Conservation (phyloP, 768 basidiomycete genomes). For the Phlebiopsis flavidoalba region DNA sequence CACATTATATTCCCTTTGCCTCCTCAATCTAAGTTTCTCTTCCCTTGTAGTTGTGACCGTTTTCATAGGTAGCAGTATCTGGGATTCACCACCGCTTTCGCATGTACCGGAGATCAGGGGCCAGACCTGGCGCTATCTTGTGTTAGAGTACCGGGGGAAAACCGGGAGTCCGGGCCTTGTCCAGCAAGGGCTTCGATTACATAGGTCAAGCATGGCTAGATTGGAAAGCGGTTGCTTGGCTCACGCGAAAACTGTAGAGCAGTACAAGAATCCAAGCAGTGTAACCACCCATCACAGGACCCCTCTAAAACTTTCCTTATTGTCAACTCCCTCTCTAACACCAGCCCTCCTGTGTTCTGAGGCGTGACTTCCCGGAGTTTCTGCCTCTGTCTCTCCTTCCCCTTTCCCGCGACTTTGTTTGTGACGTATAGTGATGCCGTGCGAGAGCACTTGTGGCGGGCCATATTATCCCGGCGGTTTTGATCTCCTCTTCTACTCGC, state of each 20-base stretch:
- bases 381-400: constrained; percentile 38
- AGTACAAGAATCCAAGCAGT: constrained; percentile 23
- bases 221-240: neutral
- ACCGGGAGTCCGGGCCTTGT: too few species aligned
- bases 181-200: too few species aligned
- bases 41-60: constrained; percentile 64
- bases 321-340: constrained; percentile 43
- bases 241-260: constrained; percentile 17
- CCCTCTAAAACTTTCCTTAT: constrained; percentile 72
- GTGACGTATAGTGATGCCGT: constrained; percentile 60
- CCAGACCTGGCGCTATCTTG: neutral
- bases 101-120: too few species aligned
- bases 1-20: constrained; percentile 62
- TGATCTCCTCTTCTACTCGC: constrained; percentile 80
- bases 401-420: constrained; percentile 63
- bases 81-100: too few species aligned
- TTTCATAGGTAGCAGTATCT: constrained; percentile 60
- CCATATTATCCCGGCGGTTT: constrained; percentile 77
- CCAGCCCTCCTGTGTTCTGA: constrained; percentile 33
- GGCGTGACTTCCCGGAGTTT: constrained; percentile 35
- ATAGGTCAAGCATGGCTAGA: too few species aligned
- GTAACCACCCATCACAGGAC: constrained; percentile 57
- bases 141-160: neutral
- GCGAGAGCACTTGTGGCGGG: constrained; percentile 72
- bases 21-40: constrained; percentile 63